Percentiles rank a stretch among this genome's conserved stretches.
These are phyloP conservation scores for Sisymbrium irio DNA, from an alignment of 345 rosid species.

Conservation along the genomic window DNA sequence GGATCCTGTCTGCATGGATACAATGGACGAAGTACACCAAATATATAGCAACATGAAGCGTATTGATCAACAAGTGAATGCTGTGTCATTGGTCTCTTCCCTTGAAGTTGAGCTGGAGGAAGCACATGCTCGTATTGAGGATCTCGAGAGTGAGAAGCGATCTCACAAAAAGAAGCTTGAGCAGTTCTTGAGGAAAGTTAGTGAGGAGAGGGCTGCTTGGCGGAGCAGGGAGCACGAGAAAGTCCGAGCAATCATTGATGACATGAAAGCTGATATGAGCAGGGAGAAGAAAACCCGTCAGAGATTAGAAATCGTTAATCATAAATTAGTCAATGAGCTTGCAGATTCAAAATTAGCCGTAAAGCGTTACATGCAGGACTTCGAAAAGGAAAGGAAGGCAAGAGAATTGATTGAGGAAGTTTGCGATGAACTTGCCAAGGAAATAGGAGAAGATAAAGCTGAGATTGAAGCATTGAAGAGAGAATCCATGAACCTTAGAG, in stretches of 20 bases:
- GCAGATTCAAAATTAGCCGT: constrained; percentile 64
- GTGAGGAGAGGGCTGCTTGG: constrained; percentile 87
- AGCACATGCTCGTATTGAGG: constrained; percentile 59
- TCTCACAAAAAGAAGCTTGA: constrained; percentile 82
- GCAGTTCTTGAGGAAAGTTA: constrained; percentile 83
- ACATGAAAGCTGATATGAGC: constrained; percentile 62
- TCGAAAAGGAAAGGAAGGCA: constrained; percentile 70
- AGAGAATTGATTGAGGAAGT: constrained; percentile 87
- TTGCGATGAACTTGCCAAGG: constrained; percentile 86
- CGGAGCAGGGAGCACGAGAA: constrained; percentile 87
- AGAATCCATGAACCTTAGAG: constrained; percentile 61
- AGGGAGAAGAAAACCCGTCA: constrained; percentile 77
- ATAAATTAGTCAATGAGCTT: constrained; percentile 80
- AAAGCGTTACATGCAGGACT: constrained; percentile 75
- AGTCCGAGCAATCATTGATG: constrained; percentile 72
- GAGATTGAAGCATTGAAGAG: constrained; percentile 70
- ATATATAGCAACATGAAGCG: constrained; percentile 52
- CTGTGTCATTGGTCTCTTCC: constrained; percentile 60
- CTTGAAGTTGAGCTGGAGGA: constrained; percentile 76
- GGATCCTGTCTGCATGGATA: constrained; percentile 65
- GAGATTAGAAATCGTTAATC: constrained; percentile 76
- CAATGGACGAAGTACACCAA: constrained; percentile 55
- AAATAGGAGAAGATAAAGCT: constrained; percentile 78
- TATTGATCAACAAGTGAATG: constrained; percentile 63
- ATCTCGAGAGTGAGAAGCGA: constrained; percentile 72